Conservation (phyloP, 2,329 filamentous ascomycete species). For the Ophiostoma australiae region DNA sequence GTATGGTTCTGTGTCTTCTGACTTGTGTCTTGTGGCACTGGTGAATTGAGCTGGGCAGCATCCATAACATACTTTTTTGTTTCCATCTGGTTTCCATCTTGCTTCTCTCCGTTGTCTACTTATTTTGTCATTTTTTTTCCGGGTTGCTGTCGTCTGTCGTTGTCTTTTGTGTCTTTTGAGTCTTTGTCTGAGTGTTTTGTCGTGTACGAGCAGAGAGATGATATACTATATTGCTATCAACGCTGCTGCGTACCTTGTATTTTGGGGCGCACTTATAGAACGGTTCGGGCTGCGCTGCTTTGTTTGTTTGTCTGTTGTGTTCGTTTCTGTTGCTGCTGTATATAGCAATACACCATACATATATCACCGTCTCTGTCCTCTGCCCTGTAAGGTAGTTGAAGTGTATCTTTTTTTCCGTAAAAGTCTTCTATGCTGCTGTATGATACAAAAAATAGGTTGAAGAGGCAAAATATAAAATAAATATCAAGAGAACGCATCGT, state of each 20-base stretch:
- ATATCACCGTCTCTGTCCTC: neutral
- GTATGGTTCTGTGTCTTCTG: too few relatives aligned
- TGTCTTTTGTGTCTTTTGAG: neutral
- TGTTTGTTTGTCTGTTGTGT: neutral
- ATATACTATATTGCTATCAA: neutral
- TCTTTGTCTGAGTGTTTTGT: neutral
- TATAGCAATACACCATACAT: slow-evolving; percentile 4
- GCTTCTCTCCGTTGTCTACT: slow-evolving; percentile 7
- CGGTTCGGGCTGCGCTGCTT: neutral
- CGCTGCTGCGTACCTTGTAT: slow-evolving; percentile 6
- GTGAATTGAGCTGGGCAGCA: neutral
- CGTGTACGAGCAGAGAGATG: neutral
- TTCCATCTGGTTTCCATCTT: neutral
- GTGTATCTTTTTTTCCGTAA: slow-evolving; percentile 12
- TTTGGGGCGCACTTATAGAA: slow-evolving; percentile 11
- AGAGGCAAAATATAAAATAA: neutral
- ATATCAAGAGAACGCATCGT: slow-evolving; percentile 13
- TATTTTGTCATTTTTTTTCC: neutral
- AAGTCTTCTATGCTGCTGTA: slow-evolving; percentile 22
- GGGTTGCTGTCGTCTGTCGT: neutral
- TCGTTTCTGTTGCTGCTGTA: neutral
- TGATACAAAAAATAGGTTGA: slow-evolving; percentile 21
- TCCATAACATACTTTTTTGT: neutral
- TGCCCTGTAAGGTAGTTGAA: neutral
- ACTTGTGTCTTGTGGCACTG: neutral